phyloP scores from a whole-genome alignment of 305 asterid genomes.

The Ajuga reptans region DNA sequence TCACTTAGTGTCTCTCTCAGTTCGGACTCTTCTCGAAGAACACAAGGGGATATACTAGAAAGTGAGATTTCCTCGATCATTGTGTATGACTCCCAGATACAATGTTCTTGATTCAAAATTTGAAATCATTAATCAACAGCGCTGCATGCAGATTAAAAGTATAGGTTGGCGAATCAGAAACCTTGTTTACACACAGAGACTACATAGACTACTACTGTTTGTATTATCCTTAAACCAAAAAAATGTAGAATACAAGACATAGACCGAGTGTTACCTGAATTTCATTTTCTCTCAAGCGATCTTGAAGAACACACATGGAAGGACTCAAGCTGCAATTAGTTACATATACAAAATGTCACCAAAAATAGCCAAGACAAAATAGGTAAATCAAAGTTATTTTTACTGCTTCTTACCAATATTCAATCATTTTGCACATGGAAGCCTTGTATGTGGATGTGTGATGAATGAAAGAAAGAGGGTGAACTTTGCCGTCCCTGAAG shows the following conservation, averaged over 20 bases:
- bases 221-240: neutral
- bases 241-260: neutral
- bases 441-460: slow-evolving; percentile 96
- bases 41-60: no score
- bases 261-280: slow-evolving; percentile 45
- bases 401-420: slow-evolving; percentile 59
- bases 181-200: no score
- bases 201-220: no score
- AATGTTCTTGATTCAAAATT: neutral
- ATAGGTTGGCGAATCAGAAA: neutral
- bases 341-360: slow-evolving; percentile 19
- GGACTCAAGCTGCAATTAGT: slow-evolving; percentile 73
- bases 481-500: slow-evolving; percentile 67
- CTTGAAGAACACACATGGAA: slow-evolving; percentile 78
- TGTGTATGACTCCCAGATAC: neutral
- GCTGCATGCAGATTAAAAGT: neutral
- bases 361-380: slow-evolving; percentile 5
- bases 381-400: neutral
- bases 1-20: no score
- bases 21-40: no score
- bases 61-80: neutral
- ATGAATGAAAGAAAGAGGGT: slow-evolving; percentile 83
- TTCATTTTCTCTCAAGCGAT: slow-evolving; percentile 84
- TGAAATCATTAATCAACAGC: no score
- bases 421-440: slow-evolving; percentile 96